Evolutionary conservation across 2,329 filamentous ascomycete species (phyloP).

Genomic region (Alternaria infectoria): DNA sequence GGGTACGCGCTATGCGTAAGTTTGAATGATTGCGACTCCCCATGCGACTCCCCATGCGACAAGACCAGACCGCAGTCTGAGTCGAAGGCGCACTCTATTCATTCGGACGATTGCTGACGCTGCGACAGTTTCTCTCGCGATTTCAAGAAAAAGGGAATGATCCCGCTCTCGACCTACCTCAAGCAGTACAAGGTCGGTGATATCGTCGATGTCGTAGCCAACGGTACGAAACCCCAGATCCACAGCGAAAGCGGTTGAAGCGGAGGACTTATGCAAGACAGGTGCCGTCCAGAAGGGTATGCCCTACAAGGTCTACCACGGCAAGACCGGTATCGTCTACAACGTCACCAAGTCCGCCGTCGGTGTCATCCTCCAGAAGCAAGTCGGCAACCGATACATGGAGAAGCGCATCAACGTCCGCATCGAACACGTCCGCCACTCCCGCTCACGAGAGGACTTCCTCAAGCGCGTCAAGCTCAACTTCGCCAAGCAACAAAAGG

Average conservation of each 20-base stretch:
- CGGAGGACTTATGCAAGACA: constrained; percentile 32
- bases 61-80: background rate
- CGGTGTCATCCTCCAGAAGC: constrained; percentile 96
- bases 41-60: background rate
- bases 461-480: constrained; percentile 95
- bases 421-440: constrained; percentile 94
- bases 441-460: constrained; percentile 96
- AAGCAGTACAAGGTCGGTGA: constrained; percentile 96
- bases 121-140: constrained; percentile 73
- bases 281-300: constrained; percentile 64
- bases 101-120: constrained; percentile 25
- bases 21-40: constrained; percentile 9
- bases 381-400: constrained; percentile 98
- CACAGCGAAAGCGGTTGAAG: constrained; percentile 15
- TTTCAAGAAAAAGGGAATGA: constrained; percentile 96
- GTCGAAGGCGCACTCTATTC: background rate
- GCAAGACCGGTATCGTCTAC: constrained; percentile 93
- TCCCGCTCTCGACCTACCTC: constrained; percentile 92
- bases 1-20: constrained; percentile 52
- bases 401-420: constrained; percentile 99
- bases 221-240: constrained; percentile 73
- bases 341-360: constrained; percentile 99
- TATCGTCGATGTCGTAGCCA: constrained; percentile 98
- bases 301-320: constrained; percentile 99
- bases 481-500: constrained; percentile 88